phyloP scores from a whole-genome alignment of 2,329 filamentous ascomycete genomes.

The Sporothrix mexicana region DNA sequence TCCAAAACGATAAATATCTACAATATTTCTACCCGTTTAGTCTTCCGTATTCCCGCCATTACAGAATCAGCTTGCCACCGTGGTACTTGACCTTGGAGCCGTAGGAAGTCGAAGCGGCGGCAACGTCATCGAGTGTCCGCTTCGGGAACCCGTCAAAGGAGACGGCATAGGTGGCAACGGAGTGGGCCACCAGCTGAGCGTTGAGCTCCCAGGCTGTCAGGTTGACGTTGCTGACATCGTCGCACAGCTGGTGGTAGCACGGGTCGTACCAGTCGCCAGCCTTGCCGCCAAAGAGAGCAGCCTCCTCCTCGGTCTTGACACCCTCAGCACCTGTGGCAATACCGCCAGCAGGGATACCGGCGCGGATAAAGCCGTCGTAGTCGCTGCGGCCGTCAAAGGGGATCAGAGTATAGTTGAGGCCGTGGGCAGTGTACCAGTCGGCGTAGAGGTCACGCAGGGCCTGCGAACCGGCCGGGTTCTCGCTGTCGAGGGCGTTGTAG shows the following conservation, averaged over 20 bases:
- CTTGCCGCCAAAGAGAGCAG: constrained; percentile 70
- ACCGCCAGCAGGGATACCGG: constrained; percentile 75
- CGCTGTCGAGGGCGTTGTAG: constrained; percentile 73
- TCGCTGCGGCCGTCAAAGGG: constrained; percentile 81
- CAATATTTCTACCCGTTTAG: background rate
- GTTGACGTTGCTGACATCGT: constrained; percentile 64
- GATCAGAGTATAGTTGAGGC: constrained; percentile 70
- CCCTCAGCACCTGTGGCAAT: constrained; percentile 80
- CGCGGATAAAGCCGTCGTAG: constrained; percentile 76
- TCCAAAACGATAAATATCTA: constrained; percentile 24
- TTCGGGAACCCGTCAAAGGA: constrained; percentile 71
- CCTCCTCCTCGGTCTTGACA: constrained; percentile 72
- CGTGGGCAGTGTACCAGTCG: constrained; percentile 67
- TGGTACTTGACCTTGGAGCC: constrained; percentile 55
- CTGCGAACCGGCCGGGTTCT: constrained; percentile 72
- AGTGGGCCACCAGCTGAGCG: constrained; percentile 72
- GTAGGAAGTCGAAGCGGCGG: constrained; percentile 41
- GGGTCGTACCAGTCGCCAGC: constrained; percentile 66
- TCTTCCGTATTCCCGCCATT: constrained; percentile 34
- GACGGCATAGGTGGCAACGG: constrained; percentile 70
- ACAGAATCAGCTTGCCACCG: constrained; percentile 56
- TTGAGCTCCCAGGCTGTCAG: constrained; percentile 66
- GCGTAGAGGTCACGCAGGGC: constrained; percentile 72
- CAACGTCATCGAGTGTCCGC: constrained; percentile 46
- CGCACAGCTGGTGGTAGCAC: constrained; percentile 68